phyloP scores from a whole-genome alignment of 1,284 basidiomycete species.

The Rugosomyces carneus region DNA sequence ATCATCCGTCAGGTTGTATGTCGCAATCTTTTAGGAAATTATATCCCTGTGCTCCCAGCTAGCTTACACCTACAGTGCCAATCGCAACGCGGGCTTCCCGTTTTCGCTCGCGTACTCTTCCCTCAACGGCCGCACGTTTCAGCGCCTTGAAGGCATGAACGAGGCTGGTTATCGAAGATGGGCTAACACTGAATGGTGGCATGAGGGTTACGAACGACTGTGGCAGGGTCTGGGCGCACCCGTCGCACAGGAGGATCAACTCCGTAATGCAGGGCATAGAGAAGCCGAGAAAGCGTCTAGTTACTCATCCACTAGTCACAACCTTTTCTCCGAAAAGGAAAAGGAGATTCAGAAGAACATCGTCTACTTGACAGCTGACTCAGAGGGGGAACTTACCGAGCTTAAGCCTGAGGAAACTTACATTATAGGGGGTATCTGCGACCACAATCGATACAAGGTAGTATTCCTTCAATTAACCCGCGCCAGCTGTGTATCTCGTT shows the following conservation, averaged over 20 bases:
- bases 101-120: constrained; percentile 80
- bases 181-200: constrained; percentile 79
- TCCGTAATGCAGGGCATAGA: constrained; percentile 6
- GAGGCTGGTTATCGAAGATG: constrained; percentile 75
- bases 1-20: constrained; percentile 8
- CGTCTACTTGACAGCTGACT: constrained; percentile 95
- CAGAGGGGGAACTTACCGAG: constrained; percentile 76
- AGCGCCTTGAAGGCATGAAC: constrained; percentile 64
- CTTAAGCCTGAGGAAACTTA: constrained; percentile 85
- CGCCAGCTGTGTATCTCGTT: constrained; percentile 11
- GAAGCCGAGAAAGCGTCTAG: constrained; percentile 8
- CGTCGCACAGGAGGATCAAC: background rate
- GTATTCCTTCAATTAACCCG: constrained; percentile 11
- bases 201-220: constrained; percentile 62
- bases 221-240: constrained; percentile 37
- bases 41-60: constrained; percentile 85
- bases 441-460: constrained; percentile 96
- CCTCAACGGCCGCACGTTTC: constrained; percentile 62
- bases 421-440: constrained; percentile 94
- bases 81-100: constrained; percentile 66
- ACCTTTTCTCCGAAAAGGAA: constrained; percentile 16
- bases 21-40: constrained; percentile 62
- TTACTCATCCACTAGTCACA: constrained; percentile 16
- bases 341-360: constrained; percentile 43
- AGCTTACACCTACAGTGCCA: constrained; percentile 83